These are phyloP conservation scores for Leucoagaricus sp. DNA, from an alignment of 1,284 basidiomycete species.

Conservation along the genomic window DNA sequence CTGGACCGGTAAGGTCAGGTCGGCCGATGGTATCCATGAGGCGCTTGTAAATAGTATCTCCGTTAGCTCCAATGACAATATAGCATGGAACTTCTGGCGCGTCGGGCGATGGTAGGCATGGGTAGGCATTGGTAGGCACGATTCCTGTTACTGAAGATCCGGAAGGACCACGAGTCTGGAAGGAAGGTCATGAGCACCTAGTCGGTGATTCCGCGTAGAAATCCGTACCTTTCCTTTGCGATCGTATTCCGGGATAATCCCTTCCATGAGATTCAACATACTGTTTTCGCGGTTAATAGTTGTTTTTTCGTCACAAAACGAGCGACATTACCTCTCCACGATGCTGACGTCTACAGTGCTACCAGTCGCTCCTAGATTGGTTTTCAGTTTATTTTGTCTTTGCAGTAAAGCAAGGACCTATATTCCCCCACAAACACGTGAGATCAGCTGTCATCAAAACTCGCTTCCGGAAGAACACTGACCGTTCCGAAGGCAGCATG, in stretches of 20 bases:
- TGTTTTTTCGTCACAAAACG: background rate
- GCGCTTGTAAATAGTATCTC: slow-evolving; percentile 65
- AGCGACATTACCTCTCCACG: slow-evolving; percentile 53
- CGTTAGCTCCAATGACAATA: slow-evolving; percentile 71
- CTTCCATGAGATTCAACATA: slow-evolving; percentile 77
- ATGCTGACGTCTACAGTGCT: slow-evolving; percentile 75
- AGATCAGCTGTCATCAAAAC: background rate
- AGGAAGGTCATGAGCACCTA: background rate
- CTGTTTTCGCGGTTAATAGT: slow-evolving; percentile 29
- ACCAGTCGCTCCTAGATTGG: slow-evolving; percentile 32
- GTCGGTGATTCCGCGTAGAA: background rate
- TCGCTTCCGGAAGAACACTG: slow-evolving; percentile 21
- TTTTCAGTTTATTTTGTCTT: slow-evolving; percentile 37
- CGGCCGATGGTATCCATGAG: slow-evolving; percentile 63
- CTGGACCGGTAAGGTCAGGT: slow-evolving; percentile 55
- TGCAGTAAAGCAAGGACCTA: slow-evolving; percentile 75
- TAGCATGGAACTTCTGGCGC: slow-evolving; percentile 48
- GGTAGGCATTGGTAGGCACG: slow-evolving; percentile 72
- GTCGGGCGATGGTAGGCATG: slow-evolving; percentile 50
- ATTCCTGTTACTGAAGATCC: slow-evolving; percentile 74
- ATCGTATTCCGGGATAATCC: slow-evolving; percentile 74
- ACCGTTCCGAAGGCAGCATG: slow-evolving; percentile 76
- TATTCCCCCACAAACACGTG: background rate
- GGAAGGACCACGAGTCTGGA: slow-evolving; percentile 64
- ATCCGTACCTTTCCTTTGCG: slow-evolving; percentile 58